Conservation (phyloP, 2,329 filamentous ascomycete genomes). For the Alternaria atra region DNA sequence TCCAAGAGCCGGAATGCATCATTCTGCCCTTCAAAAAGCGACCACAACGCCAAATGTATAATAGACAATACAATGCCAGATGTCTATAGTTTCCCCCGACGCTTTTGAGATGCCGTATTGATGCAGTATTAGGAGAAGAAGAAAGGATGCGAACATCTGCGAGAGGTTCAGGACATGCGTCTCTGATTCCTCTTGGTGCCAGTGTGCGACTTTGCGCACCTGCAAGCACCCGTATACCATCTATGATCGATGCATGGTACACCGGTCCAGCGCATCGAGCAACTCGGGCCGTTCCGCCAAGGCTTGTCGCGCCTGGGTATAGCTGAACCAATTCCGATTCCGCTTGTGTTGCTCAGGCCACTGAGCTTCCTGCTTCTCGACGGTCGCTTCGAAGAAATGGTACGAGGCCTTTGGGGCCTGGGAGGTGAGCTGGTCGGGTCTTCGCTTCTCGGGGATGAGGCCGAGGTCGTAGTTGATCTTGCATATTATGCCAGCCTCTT, state of each 20-base stretch:
- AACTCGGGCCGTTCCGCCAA: conserved; percentile 84
- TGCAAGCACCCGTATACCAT: conserved; percentile 17
- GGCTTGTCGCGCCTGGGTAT: conserved; percentile 79
- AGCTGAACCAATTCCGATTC: conserved; percentile 88
- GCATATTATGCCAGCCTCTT: conserved; percentile 92
- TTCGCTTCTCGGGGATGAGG: conserved; percentile 82
- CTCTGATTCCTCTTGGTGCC: conserved; percentile 6
- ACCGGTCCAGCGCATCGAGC: conserved; percentile 83
- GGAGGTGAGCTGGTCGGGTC: conserved; percentile 60
- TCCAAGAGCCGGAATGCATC: conserved; percentile 41
- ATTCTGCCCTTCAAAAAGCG: conserved; percentile 43
- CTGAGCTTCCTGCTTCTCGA: conserved; percentile 81
- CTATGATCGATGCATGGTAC: conserved; percentile 62
- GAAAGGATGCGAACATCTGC: conserved; percentile 2
- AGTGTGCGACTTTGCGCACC: conserved; percentile 20
- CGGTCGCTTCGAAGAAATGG: conserved; percentile 87
- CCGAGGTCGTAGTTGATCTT: conserved; percentile 86
- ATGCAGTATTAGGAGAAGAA: conserved; percentile 41
- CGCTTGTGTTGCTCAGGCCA: conserved; percentile 97
- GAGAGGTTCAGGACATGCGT: neutral
- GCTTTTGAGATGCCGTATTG: conserved; percentile 41
- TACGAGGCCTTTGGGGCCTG: conserved; percentile 78
- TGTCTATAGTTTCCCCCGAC: conserved; percentile 31
- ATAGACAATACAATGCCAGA: conserved; percentile 28
- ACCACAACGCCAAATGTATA: conserved; percentile 43